Conservation (phyloP, 331 rosid species). For the Rosa hybrid region DNA sequence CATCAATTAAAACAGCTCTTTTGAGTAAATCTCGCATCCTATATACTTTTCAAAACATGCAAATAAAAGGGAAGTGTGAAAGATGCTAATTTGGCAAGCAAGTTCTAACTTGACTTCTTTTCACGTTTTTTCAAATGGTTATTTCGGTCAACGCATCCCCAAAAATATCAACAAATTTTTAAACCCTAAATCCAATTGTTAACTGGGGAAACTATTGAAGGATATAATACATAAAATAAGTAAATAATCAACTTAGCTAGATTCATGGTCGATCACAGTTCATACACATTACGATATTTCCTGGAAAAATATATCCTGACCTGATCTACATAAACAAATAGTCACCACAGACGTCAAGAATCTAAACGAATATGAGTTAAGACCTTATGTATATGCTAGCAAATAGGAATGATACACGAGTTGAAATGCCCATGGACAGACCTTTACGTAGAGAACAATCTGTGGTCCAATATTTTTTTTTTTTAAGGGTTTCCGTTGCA, state of each 20-base stretch:
- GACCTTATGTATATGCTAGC: background rate
- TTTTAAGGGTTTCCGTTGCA: background rate
- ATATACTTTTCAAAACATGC: background rate
- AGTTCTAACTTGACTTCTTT: constrained; percentile 13
- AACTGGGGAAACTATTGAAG: background rate
- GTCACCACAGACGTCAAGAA: background rate
- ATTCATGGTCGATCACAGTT: background rate
- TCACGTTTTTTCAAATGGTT: background rate
- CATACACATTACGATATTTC: background rate
- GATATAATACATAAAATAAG: background rate
- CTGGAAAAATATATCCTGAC: background rate
- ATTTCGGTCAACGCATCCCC: background rate
- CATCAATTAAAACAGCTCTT: background rate
- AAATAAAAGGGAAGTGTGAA: background rate
- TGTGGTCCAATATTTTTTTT: background rate
- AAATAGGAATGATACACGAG: background rate
- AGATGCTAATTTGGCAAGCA: background rate
- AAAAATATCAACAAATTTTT: background rate
- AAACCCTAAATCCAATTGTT: background rate
- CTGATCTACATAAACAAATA: background rate
- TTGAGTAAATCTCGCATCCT: background rate
- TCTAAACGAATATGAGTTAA: background rate
- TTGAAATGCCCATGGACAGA: background rate
- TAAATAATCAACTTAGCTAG: background rate
- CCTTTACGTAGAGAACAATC: background rate